These are phyloP conservation scores for Otatea glauca DNA, from an alignment of 176 grass and related monocot genomes.

Conservation along the genomic window DNA sequence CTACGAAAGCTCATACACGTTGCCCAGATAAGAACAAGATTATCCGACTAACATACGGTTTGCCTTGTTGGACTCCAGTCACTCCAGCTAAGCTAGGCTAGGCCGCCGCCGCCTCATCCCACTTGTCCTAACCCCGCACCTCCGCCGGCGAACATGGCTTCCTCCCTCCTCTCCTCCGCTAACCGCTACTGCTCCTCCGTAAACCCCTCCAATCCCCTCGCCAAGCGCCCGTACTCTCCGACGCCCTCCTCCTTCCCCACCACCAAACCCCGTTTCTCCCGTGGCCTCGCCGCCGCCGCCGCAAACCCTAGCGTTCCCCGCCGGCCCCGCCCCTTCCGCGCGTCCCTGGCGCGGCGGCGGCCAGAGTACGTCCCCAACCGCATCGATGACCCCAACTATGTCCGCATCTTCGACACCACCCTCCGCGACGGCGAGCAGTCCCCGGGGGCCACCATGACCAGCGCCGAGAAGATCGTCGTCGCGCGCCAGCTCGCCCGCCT, in stretches of 20 bases:
- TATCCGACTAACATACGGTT: no score
- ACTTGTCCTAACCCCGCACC: no score
- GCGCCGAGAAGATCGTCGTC: conserved; percentile 62
- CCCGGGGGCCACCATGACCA: conserved; percentile 70
- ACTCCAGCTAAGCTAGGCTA: no score
- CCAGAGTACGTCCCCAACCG: conserved; percentile 51
- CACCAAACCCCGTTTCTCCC: conserved; percentile 14
- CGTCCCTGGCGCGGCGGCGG: conserved; percentile 28
- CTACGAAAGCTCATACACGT: no score
- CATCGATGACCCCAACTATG: conserved; percentile 65
- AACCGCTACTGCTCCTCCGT: conserved; percentile 32
- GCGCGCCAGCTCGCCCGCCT: conserved; percentile 61
- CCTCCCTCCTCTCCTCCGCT: conserved; percentile 44
- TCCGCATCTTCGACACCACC: conserved; percentile 69
- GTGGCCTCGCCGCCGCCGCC: conserved; percentile 28
- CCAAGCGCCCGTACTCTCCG: background rate
- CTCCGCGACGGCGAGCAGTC: conserved; percentile 72
- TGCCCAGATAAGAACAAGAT: no score
- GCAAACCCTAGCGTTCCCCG: background rate
- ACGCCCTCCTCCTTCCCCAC: background rate
- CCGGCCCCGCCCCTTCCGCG: background rate
- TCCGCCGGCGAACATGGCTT: conserved; percentile 40
- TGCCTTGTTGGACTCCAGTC: no score
- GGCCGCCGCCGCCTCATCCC: no score
- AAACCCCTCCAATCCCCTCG: conserved; percentile 12